Base-by-base conservation (phyloP, 1,284 basidiomycete genomes). In the Heliocybe sulcata region DNA sequence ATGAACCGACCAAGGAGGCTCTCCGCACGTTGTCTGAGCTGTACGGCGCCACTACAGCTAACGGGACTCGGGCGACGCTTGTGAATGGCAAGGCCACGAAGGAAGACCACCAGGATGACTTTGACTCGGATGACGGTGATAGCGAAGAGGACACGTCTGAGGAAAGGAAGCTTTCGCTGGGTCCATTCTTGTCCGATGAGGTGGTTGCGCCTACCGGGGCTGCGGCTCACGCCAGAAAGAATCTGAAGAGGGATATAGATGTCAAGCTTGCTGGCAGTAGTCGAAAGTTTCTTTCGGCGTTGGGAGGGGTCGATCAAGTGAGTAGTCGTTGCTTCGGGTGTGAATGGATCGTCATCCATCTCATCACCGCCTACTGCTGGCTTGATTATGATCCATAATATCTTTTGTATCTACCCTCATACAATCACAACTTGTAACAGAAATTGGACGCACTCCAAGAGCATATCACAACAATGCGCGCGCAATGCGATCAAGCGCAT, bases 271-370 rank as follows among this genome's bases (percentile, higher is more conserved):
- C 88, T 0, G 81, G 87, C 53, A 90, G 92, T 1, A 93, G 91
- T 59, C 78, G 81, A 49, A 80, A 83, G 59, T 95, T 98, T 68
- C 69, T 98, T 54, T 76, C 81, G 35, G 91, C 91, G 0, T 89
- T 98, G 56, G 83, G 83, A 11, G 85, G 92, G 61, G 92, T 97
- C 22, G 90, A 97, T 72, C 79, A 90, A 73, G 93, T 94, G 64
- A 61, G 87, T 75, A 48, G 50, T 22, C 25, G n/a, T 54, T 53
- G 22, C 35, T 31, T 4, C 29, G 12, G 4, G 29, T 6, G 35
- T 57, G 12, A 23, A 45, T 53, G 23, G 29, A 33, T 55, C 25
- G 31, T 49, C 49, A 59, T 31, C n/a, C 19, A 35, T 35, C 9
- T 16, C n/a, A n/a, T n/a, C n/a, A n/a, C n/a, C n/a, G n/a, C n/a